Conservation (phyloP, 2,329 filamentous ascomycete genomes). For the Aspergillus glaucus region DNA sequence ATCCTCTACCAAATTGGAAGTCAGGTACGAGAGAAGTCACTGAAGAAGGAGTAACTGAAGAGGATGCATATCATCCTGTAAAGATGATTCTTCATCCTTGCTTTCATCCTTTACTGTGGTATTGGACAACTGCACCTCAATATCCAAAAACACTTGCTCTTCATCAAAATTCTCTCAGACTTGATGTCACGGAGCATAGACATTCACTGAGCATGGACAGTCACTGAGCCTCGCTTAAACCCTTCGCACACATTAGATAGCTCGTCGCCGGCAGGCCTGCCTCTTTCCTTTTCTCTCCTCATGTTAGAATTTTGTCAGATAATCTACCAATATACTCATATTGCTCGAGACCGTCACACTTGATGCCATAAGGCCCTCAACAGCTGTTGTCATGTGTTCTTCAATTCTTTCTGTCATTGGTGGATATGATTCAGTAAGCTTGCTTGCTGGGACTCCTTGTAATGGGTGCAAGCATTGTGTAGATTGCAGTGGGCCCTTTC, state of each 20-base stretch:
- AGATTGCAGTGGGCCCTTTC: conserved; percentile 4
- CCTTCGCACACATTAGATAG: too few species aligned
- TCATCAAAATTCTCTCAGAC: conserved; percentile 16
- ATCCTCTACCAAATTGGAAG: conserved; percentile 13
- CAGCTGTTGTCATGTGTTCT: conserved; percentile 11
- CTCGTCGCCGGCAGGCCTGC: too few species aligned
- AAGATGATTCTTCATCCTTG: conserved; percentile 2
- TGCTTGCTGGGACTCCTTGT: conserved; percentile 8
- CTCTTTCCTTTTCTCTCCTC: too few species aligned
- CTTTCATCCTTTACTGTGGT: conserved; percentile 10
- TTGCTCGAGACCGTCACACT: too few species aligned
- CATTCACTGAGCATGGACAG: too few species aligned
- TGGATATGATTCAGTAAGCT: conserved; percentile 4
- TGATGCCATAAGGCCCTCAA: conserved; percentile 7
- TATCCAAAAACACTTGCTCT: conserved; percentile 14
- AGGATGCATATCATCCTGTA: conserved; percentile 9
- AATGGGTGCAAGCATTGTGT: neutral
- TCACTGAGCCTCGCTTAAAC: too few species aligned
- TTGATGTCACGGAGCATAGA: too few species aligned
- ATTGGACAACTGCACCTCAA: conserved; percentile 14
- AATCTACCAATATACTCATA: too few species aligned
- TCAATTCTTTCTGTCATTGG: conserved; percentile 10
- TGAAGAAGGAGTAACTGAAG: conserved; percentile 10
- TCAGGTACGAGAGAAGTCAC: conserved; percentile 12
- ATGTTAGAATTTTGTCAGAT: too few species aligned